Conservation (phyloP, 2,329 filamentous ascomycete genomes). For the Chrysosporium keratinophilum region DNA sequence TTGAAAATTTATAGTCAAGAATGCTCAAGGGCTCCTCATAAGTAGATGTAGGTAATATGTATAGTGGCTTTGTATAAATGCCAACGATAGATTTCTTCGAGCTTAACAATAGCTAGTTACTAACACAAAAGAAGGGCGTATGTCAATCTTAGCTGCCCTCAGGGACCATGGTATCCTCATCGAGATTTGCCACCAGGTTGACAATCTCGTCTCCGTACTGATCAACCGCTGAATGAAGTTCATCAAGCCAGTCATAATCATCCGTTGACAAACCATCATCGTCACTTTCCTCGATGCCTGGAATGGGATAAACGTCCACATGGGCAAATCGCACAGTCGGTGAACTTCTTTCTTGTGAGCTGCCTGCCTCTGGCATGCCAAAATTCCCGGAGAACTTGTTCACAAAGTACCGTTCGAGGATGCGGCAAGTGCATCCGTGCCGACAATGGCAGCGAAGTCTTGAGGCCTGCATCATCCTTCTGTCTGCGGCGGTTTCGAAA, state of each 20-base stretch:
- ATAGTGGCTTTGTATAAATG: too few relatives aligned
- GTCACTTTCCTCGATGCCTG: background rate
- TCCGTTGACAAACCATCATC: background rate
- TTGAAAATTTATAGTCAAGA: too few relatives aligned
- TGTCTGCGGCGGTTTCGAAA: background rate
- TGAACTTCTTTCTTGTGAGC: background rate
- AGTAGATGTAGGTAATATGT: too few relatives aligned
- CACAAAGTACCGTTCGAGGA: constrained; percentile 1
- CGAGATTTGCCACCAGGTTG: background rate
- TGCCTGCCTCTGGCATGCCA: background rate
- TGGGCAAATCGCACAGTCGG: background rate
- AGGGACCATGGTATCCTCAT: too few relatives aligned
- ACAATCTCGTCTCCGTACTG: background rate
- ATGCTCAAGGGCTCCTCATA: too few relatives aligned
- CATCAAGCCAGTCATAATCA: constrained; percentile 1
- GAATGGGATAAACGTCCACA: background rate
- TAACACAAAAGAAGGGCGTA: too few relatives aligned
- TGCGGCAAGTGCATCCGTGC: background rate
- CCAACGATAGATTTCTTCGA: too few relatives aligned
- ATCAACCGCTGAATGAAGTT: background rate
- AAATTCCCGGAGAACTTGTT: background rate
- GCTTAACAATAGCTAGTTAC: too few relatives aligned
- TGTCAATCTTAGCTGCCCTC: too few relatives aligned
- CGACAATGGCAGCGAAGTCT: background rate
- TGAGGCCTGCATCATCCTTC: background rate